These are phyloP conservation scores for Colletotrichum musicola DNA, from an alignment of 2,329 filamentous ascomycete genomes.

Conservation along the genomic window DNA sequence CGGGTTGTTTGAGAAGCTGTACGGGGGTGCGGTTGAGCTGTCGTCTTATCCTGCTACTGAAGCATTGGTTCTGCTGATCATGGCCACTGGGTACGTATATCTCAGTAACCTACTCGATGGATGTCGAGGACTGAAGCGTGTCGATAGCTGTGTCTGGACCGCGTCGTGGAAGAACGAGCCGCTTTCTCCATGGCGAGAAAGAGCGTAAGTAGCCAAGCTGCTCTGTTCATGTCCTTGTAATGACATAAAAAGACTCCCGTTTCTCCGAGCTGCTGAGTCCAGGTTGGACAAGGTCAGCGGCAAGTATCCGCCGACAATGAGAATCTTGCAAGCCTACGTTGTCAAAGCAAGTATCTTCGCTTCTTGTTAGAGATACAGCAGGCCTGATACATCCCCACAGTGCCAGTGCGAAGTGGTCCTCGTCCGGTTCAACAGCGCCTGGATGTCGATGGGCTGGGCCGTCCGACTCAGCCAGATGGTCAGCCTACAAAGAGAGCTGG, in stretches of 20 bases:
- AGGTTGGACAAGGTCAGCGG: background rate
- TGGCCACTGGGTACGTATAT: background rate
- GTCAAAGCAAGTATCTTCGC: background rate
- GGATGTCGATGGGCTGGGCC: background rate
- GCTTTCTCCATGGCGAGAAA: background rate
- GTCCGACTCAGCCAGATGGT: background rate
- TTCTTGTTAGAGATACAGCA: too few relatives aligned
- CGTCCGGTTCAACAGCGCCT: background rate
- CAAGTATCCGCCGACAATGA: background rate
- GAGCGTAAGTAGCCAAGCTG: background rate
- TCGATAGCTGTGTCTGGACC: background rate
- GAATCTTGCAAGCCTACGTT: background rate
- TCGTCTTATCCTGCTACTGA: background rate
- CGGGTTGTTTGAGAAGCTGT: background rate
- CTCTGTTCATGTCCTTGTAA: rapidly evolving
- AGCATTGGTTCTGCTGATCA: background rate
- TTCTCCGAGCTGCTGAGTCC: background rate
- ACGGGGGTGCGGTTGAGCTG: background rate
- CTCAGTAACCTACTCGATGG: background rate
- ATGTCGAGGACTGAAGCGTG: background rate
- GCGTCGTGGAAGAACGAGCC: background rate
- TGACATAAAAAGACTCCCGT: background rate
- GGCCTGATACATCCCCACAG: background rate
- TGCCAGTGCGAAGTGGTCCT: background rate
- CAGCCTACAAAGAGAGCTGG: background rate